Evolutionary conservation across 2,329 filamentous ascomycete species (phyloP), one percentile per base, ranked within the genome.

Genomic region (Monascus ruber): DNA sequence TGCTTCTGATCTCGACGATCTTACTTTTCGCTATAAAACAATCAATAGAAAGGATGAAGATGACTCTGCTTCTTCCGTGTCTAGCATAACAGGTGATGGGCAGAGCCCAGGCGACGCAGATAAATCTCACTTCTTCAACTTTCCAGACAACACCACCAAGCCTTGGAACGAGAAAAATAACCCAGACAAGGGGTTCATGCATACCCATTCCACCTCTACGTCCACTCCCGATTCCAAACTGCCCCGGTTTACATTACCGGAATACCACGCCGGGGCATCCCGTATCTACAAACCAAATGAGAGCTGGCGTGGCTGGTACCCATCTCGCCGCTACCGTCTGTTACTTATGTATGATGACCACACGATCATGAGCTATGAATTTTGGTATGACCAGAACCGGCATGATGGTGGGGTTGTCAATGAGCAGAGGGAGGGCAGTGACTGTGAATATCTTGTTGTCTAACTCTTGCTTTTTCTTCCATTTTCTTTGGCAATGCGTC

Each of bases 301-400:
- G 41, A 35, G 35, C 33, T 68, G 65, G 62, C 59, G 61, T 32
- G 59, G 62, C 9, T 55, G 52, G 36, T 60, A 64, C 33, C 55
- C 57, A 17, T 67, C 61, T 10, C 64, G 68, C 17, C 60, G 62
- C 34, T 71, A 70, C 44, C 55, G 77, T 26, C 46, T 81, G 17
- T 53, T 81, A 44, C 56, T 81, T 50, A 68, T 69, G 42, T 81
- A 72, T 52, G 58, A 55, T 10, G 72, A 81, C 52, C 68, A 76
- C 44, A 70, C 70, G 0, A 60, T 79, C 5, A 54, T 79, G 58
- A 74, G 68, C 42, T 81, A 79, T 57, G 77, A 80, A 59, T 63
- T 81, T 29, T 68, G 59, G 57, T 64, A 65, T 36, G 56, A 62
- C 24, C 64, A 62, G 63, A 56, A 26, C 44, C 25, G 35, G 39